A percentile compares a stretch with the other conserved stretches of the same genome.
Conservation (phyloP, 2,329 filamentous ascomycete species). For the Didymella lethalis region DNA sequence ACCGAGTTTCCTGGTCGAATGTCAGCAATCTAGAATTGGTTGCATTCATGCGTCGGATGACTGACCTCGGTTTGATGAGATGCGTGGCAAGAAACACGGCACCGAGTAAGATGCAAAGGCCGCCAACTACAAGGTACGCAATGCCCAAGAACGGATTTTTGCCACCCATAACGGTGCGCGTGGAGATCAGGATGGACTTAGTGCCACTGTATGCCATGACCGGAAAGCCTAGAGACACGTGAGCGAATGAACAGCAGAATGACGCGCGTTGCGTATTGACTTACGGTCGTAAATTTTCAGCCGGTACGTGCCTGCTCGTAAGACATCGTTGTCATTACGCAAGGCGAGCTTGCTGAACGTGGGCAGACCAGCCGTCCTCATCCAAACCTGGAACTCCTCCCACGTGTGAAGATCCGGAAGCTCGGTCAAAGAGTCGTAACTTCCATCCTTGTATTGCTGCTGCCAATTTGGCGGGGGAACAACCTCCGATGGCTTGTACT, state of each 20-base stretch:
- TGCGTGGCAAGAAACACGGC: slow-evolving; percentile 88
- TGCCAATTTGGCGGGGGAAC: slow-evolving; percentile 88
- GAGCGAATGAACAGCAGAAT: slow-evolving; percentile 25
- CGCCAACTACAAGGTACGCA: slow-evolving; percentile 92
- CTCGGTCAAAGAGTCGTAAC: slow-evolving; percentile 67
- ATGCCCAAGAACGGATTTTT: slow-evolving; percentile 96
- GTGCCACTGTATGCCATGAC: slow-evolving; percentile 81
- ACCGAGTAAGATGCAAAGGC: slow-evolving; percentile 88
- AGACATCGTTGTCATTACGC: slow-evolving; percentile 75
- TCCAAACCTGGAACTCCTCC: slow-evolving; percentile 96
- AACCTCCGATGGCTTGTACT: slow-evolving; percentile 71
- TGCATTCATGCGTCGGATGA: neutral
- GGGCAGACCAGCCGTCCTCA: slow-evolving; percentile 93
- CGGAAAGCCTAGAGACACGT: slow-evolving; percentile 72
- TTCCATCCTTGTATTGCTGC: slow-evolving; percentile 69
- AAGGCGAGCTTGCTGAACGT: slow-evolving; percentile 93
- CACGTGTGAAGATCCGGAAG: slow-evolving; percentile 77
- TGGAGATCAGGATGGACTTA: slow-evolving; percentile 89
- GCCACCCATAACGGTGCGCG: slow-evolving; percentile 90
- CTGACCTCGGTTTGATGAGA: slow-evolving; percentile 86
- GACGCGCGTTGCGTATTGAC: slow-evolving; percentile 49
- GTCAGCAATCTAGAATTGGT: slow-evolving; percentile 23
- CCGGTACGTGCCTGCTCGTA: slow-evolving; percentile 76
- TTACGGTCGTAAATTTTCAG: slow-evolving; percentile 80
- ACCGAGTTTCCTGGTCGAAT: slow-evolving; percentile 79